Base-by-base conservation (phyloP, 2,329 filamentous ascomycete genomes). In the Ambrosiella xylebori region DNA sequence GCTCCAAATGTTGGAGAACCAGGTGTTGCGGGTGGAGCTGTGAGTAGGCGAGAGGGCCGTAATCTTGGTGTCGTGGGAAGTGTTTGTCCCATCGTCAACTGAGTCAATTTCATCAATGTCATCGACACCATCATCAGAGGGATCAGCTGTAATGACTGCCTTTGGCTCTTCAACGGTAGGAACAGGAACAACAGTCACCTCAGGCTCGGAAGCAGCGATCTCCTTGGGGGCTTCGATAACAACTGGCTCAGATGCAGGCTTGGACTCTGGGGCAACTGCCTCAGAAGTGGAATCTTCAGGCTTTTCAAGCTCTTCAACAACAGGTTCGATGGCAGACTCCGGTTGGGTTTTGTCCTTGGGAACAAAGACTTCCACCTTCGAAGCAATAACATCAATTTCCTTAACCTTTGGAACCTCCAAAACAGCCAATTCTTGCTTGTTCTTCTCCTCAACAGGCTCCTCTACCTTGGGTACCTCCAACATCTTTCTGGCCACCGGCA, bases 11-110 rank as follows among this genome's bases (percentile, higher is more conserved):
- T 7, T n/a, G 3, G 36, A 54, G 36, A 54, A 54, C 27, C 35
- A 39, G 9, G 36, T 17, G 8, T 27, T 19, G n/a, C 12, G 35
- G n/a, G 9, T 40, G 27, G 52, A 12, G 19, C 40, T 44, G 45
- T 19, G 47, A 12, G 56, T 53, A 57, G 56, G 56, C 11, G 56
- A 53, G 11, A 52, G 35, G 17, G 50, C n/a, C 2, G 56, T 19
- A 50, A 51, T 19, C 7, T 27, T 17, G 12, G 13, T 35, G 4
- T n/a, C 17, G 1, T 41, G 37, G 7, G 36, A 36, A 41, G 27
- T 6, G 11, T 7, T 19, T 7, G 54, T 27, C 15, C 15, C 40
- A 44, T 44, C 39, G 11, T 53, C 35, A 13, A 53, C 12, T 7
- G 51, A 53, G 13, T 53, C 38, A 15, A 27, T 11, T 6, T 45